Evolutionary conservation across 1,139 yeast species (phyloP).

Genomic region (Zygoascus hellenicus): DNA sequence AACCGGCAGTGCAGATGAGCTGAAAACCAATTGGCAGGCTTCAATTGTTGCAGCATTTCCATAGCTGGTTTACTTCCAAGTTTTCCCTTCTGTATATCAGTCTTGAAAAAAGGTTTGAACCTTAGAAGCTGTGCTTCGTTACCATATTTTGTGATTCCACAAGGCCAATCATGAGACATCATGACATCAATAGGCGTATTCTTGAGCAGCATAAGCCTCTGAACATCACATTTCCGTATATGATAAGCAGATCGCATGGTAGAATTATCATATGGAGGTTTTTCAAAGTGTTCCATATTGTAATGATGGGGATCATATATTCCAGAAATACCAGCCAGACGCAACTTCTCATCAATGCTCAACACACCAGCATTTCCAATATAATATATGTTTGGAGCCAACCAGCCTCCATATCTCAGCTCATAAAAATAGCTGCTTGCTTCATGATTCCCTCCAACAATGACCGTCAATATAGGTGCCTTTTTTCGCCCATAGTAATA

Average conservation of each 20-base stretch:
- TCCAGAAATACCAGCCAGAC: slow-evolving; percentile 82
- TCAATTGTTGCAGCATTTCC: slow-evolving; percentile 46
- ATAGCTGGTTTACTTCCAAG: slow-evolving; percentile 76
- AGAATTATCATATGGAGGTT: slow-evolving; percentile 44
- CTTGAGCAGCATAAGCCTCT: slow-evolving; percentile 45
- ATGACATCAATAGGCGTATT: slow-evolving; percentile 44
- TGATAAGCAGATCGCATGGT: slow-evolving; percentile 65
- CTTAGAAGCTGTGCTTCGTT: slow-evolving; percentile 43
- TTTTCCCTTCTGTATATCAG: slow-evolving; percentile 52
- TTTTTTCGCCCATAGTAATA: slow-evolving; percentile 55
- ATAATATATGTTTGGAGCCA: slow-evolving; percentile 84
- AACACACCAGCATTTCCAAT: slow-evolving; percentile 75
- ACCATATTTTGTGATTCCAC: slow-evolving; percentile 66
- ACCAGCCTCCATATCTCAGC: slow-evolving; percentile 87
- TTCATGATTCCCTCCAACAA: slow-evolving; percentile 96
- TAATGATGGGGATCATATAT: slow-evolving; percentile 57
- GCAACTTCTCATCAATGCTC: slow-evolving; percentile 58
- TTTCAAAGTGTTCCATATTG: slow-evolving; percentile 37
- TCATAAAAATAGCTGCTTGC: slow-evolving; percentile 72
- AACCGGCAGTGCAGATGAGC: slow-evolving; percentile 84
- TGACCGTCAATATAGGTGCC: slow-evolving; percentile 75
- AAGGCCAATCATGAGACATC: slow-evolving; percentile 94
- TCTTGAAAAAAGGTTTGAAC: slow-evolving; percentile 59
- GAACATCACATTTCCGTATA: slow-evolving; percentile 56
- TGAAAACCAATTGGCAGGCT: slow-evolving; percentile 76